Evolutionary conservation across 2,329 filamentous ascomycete species (phyloP).

Genomic region (Cladosporium sp.): DNA sequence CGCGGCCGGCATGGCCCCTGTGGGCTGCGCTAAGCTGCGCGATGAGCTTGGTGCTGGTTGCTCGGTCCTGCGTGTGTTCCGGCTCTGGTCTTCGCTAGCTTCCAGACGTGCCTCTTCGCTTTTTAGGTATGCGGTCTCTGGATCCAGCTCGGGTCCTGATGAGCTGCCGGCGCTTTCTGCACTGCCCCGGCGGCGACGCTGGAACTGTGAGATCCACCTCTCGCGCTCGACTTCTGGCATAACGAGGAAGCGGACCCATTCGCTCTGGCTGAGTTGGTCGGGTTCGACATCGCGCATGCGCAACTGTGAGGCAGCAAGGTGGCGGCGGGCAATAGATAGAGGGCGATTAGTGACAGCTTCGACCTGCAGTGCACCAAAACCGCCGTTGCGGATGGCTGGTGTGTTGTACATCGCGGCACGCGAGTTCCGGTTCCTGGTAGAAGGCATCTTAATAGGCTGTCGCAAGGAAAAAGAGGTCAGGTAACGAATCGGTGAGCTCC

Average conservation of each 20-base stretch:
- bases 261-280: conserved; percentile 36
- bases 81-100: conserved; percentile 29
- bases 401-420: conserved; percentile 40
- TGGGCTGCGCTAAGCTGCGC: not conserved
- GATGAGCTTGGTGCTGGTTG: conserved; percentile 3
- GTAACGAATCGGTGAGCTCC: not conserved
- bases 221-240: conserved; percentile 39
- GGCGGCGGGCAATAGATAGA: conserved; percentile 38
- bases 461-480: not conserved
- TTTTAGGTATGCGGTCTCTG: conserved; percentile 33
- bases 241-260: conserved; percentile 40
- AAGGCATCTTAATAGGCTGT: conserved; percentile 27
- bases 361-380: conserved; percentile 39
- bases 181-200: conserved; percentile 32
- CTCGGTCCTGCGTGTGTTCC: not conserved
- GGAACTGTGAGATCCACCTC: conserved; percentile 37
- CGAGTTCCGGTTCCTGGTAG: conserved; percentile 25
- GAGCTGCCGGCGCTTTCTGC: conserved; percentile 28
- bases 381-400: conserved; percentile 37
- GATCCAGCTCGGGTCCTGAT: conserved; percentile 22
- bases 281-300: conserved; percentile 41
- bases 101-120: conserved; percentile 37
- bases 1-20: conserved; percentile 32
- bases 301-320: conserved; percentile 37
- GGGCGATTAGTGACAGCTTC: conserved; percentile 39